These are phyloP conservation scores for Ogataea pini DNA, from an alignment of 805 yeast species.

Conservation along the genomic window DNA sequence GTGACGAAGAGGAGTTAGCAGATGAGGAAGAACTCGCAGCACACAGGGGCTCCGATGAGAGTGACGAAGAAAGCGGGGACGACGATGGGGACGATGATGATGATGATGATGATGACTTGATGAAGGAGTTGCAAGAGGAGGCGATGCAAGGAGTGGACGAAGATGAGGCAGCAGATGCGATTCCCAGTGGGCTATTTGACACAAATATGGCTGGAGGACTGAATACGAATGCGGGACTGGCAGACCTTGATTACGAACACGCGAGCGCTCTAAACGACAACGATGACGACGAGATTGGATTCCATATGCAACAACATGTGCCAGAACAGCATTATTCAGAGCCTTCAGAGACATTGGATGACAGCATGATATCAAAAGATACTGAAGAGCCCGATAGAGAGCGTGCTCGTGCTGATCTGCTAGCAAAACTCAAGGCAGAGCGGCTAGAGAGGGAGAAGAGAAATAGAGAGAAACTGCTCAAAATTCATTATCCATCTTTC, in stretches of 20 bases:
- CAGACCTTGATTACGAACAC: constrained; percentile 35
- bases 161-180: constrained; percentile 29
- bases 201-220: constrained; percentile 31
- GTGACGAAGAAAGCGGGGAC: constrained; percentile 42
- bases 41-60: constrained; percentile 25
- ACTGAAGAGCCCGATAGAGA: constrained; percentile 20
- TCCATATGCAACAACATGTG: constrained; percentile 11
- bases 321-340: neutral
- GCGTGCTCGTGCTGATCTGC: neutral
- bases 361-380: constrained; percentile 1
- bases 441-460: constrained; percentile 33
- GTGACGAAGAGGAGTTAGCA: constrained; percentile 91
- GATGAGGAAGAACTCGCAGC: constrained; percentile 65
- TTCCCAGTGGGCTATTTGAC: constrained; percentile 35
- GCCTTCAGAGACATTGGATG: neutral
- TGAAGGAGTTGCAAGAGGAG: constrained; percentile 40
- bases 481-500: constrained; percentile 64
- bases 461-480: constrained; percentile 38
- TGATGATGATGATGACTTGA: constrained; percentile 38
- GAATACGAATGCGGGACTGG: constrained; percentile 32
- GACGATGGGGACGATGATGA: constrained; percentile 40
- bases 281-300: constrained; percentile 22
- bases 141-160: constrained; percentile 40
- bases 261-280: constrained; percentile 27
- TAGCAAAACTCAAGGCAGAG: constrained; percentile 12